phyloP scores from a whole-genome alignment of 2,329 filamentous ascomycete genomes.

The Macroventuria anomochaeta region DNA sequence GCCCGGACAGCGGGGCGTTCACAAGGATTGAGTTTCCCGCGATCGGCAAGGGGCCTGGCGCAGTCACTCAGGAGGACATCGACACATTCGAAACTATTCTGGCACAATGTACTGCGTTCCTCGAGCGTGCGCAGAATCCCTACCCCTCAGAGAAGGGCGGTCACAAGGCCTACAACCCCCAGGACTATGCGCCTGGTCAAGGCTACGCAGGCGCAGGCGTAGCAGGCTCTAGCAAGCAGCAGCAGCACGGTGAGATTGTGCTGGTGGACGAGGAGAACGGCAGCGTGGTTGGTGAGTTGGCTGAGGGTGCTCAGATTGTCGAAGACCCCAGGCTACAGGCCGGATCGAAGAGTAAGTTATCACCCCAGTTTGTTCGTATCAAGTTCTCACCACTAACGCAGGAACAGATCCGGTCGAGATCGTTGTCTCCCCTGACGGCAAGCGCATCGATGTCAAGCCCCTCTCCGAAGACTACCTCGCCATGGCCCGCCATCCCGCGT shows the following conservation, averaged over 20 bases:
- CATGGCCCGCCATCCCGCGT: slow-evolving; percentile 85
- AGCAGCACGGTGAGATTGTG: slow-evolving; percentile 74
- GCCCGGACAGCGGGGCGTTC: slow-evolving; percentile 86
- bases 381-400: slow-evolving; percentile 31
- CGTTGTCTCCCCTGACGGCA: slow-evolving; percentile 71
- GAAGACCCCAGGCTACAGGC: slow-evolving; percentile 77
- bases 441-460: slow-evolving; percentile 72
- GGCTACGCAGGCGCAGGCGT: slow-evolving; percentile 64
- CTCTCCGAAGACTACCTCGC: slow-evolving; percentile 74
- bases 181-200: slow-evolving; percentile 78
- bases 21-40: slow-evolving; percentile 89
- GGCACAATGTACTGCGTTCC: slow-evolving; percentile 95
- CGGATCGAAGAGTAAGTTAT: slow-evolving; percentile 82
- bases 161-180: slow-evolving; percentile 73
- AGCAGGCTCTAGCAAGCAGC: slow-evolving; percentile 40
- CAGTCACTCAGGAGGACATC: slow-evolving; percentile 84
- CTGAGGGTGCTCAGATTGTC: slow-evolving; percentile 79
- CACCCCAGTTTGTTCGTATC: slow-evolving; percentile 8
- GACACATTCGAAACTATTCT: slow-evolving; percentile 98
- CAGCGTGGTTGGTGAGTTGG: slow-evolving; percentile 89
- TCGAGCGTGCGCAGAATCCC: slow-evolving; percentile 77
- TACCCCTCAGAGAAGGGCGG: slow-evolving; percentile 49
- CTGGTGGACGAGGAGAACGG: slow-evolving; percentile 95
- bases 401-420: slow-evolving; percentile 77
- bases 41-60: slow-evolving; percentile 67